phyloP scores from a whole-genome alignment of 306 rosid species.

The Pachyrhizus erosus region DNA sequence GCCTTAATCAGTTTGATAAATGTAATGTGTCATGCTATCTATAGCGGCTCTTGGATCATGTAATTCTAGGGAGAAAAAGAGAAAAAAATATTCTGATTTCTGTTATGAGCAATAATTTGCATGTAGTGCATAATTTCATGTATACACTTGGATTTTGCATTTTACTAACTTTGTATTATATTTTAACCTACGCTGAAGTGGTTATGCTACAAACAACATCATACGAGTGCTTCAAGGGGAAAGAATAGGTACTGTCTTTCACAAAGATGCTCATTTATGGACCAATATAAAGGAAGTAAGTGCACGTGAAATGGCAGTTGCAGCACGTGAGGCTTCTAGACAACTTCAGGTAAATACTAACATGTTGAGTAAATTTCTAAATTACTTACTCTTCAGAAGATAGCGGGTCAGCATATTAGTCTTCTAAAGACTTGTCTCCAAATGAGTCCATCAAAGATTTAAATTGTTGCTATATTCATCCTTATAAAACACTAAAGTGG shows the following conservation, averaged over 20 bases:
- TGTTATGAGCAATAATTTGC: neutral
- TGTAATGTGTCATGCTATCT: neutral
- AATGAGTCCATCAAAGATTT: neutral
- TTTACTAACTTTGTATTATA: slow-evolving; percentile 41
- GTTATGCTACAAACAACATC: slow-evolving; percentile 79
- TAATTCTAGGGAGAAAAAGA: neutral
- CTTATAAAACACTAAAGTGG: neutral
- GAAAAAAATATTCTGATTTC: neutral
- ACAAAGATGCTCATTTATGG: slow-evolving; percentile 91
- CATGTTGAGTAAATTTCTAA: neutral
- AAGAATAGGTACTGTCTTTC: slow-evolving; percentile 88
- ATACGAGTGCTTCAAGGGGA: slow-evolving; percentile 86
- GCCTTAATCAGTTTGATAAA: neutral
- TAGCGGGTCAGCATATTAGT: neutral
- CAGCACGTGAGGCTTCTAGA: slow-evolving; percentile 79
- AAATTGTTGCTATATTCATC: slow-evolving; percentile 4
- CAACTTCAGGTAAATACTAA: slow-evolving; percentile 68
- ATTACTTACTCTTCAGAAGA: neutral
- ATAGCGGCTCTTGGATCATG: neutral
- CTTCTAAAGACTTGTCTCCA: neutral
- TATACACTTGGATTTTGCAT: slow-evolving; percentile 23
- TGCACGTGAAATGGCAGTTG: slow-evolving; percentile 84
- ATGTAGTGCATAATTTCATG: slow-evolving; percentile 19
- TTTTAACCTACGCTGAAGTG: slow-evolving; percentile 55
- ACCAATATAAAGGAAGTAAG: slow-evolving; percentile 60